Percentiles rank a stretch among this genome's conserved stretches.
Evolutionary conservation across 2,329 filamentous ascomycete genomes (phyloP).

Genomic region (Exserohilum turcica): DNA sequence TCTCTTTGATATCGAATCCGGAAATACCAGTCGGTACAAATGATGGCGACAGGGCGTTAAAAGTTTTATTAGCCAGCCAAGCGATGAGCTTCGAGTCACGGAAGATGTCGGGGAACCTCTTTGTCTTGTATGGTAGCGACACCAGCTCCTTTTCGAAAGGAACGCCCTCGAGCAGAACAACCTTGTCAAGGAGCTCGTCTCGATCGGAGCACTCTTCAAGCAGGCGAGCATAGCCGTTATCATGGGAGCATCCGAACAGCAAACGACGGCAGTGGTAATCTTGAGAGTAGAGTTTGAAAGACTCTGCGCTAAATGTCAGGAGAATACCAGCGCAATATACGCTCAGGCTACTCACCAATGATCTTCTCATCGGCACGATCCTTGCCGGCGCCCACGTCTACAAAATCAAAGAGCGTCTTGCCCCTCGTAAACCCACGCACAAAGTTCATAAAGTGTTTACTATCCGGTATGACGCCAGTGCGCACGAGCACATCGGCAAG

Average conservation of each 20-base stretch:
- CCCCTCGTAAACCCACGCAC: conserved; percentile 61
- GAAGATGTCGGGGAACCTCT: conserved; percentile 60
- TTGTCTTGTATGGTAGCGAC: conserved; percentile 56
- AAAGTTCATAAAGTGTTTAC: conserved; percentile 56
- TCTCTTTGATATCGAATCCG: conserved; percentile 1
- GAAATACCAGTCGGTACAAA: conserved; percentile 1
- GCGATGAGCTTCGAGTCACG: conserved; percentile 55
- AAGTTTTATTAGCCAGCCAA: conserved; percentile 5
- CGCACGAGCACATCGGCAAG: conserved; percentile 56
- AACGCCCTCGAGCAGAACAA: conserved; percentile 63
- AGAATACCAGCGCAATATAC: not conserved
- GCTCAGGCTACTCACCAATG: conserved; percentile 49
- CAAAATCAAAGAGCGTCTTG: conserved; percentile 52
- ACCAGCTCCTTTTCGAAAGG: conserved; percentile 61
- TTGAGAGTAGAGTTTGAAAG: conserved; percentile 60
- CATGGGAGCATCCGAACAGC: conserved; percentile 63
- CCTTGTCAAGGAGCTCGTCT: conserved; percentile 51
- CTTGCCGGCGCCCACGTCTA: conserved; percentile 55
- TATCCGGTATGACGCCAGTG: conserved; percentile 52
- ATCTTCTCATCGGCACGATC: conserved; percentile 55
- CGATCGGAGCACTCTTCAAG: conserved; percentile 58
- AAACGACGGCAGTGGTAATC: conserved; percentile 66
- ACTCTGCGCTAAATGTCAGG: conserved; percentile 49
- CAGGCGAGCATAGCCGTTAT: conserved; percentile 59
- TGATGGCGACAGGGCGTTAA: not conserved